These are phyloP conservation scores for Saccharomycopsis malanga DNA, from an alignment of 805 yeast species.

Conservation along the genomic window DNA sequence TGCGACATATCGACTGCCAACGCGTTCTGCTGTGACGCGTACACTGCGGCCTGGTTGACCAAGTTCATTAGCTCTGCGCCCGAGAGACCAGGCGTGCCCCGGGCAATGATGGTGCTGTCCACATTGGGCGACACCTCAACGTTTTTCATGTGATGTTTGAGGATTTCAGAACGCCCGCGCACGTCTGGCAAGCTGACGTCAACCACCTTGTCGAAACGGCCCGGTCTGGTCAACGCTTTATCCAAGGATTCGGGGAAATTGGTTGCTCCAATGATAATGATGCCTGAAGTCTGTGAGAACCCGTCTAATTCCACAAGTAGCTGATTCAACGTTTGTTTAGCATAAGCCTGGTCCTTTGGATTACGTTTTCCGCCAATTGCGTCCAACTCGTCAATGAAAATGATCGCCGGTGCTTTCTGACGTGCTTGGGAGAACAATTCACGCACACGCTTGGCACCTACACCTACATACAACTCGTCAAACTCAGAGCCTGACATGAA, in stretches of 20 bases:
- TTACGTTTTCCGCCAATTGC: slow-evolving; percentile 98
- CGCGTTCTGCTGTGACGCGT: slow-evolving; percentile 90
- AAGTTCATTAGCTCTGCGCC: slow-evolving; percentile 96
- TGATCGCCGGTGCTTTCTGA: slow-evolving; percentile 92
- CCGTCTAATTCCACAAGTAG: slow-evolving; percentile 95
- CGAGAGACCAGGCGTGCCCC: slow-evolving; percentile 97
- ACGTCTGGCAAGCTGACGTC: slow-evolving; percentile 96
- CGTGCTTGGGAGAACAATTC: slow-evolving; percentile 91
- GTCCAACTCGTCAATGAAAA: slow-evolving; percentile 95
- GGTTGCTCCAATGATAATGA: slow-evolving; percentile 95
- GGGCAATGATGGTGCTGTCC: slow-evolving; percentile 82
- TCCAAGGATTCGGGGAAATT: slow-evolving; percentile 96
- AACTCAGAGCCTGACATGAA: slow-evolving; percentile 98
- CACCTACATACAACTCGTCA: slow-evolving; percentile 97
- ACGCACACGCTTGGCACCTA: slow-evolving; percentile 96
- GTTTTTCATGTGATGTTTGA: slow-evolving; percentile 85
- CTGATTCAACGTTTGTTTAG: slow-evolving; percentile 95
- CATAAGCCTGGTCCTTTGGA: slow-evolving; percentile 96
- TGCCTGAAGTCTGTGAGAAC: slow-evolving; percentile 84
- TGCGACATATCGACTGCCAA: slow-evolving; percentile 84
- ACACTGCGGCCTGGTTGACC: slow-evolving; percentile 96
- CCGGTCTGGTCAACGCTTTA: slow-evolving; percentile 96
- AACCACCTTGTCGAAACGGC: slow-evolving; percentile 94
- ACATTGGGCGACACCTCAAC: slow-evolving; percentile 81
- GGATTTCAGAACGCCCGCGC: slow-evolving; percentile 90